phyloP scores from a whole-genome alignment of 345 rosid species.

The Clausena lansium region DNA sequence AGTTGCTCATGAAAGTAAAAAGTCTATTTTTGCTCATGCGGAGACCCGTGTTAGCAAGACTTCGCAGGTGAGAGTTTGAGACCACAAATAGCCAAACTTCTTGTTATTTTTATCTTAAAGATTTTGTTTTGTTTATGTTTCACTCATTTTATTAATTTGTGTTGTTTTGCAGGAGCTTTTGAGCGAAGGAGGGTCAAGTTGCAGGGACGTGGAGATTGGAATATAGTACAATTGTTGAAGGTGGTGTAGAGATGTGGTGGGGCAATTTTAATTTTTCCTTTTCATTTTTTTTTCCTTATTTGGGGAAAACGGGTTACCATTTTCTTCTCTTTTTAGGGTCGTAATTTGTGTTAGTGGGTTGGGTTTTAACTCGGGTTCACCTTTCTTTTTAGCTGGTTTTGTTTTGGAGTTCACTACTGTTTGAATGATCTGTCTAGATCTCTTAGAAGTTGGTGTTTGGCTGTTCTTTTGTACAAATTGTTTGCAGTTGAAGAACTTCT shows the following conservation, averaged over 20 bases:
- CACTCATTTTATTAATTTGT: slow-evolving; percentile 2
- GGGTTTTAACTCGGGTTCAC: background rate
- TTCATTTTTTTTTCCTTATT: background rate
- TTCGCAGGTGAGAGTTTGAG: slow-evolving; percentile 30
- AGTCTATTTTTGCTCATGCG: slow-evolving; percentile 30
- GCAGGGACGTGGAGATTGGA: slow-evolving; percentile 63
- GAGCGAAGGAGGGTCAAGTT: slow-evolving; percentile 52
- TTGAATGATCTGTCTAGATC: slow-evolving; percentile 11
- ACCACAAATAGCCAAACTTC: background rate
- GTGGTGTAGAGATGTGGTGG: slow-evolving; percentile 23
- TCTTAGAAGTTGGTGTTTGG: slow-evolving; percentile 31
- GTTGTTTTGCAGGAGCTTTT: slow-evolving; percentile 33
- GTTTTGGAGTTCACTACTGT: slow-evolving; percentile 7
- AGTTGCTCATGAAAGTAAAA: slow-evolving; percentile 30
- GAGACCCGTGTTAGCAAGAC: slow-evolving; percentile 20
- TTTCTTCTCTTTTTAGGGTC: slow-evolving; percentile 24
- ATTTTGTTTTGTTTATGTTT: background rate
- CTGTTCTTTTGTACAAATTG: slow-evolving; percentile 43
- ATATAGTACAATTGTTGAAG: slow-evolving; percentile 32
- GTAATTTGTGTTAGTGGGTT: slow-evolving; percentile 2
- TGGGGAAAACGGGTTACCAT: slow-evolving; percentile 7
- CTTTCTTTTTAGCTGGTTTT: background rate
- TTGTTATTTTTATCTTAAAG: background rate
- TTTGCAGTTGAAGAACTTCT: slow-evolving; percentile 41
- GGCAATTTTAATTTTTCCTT: background rate